Evolutionary conservation across 768 basidiomycete species (phyloP), one percentile per base, ranked within the genome.

Genomic region (Leccinum arenicola): DNA sequence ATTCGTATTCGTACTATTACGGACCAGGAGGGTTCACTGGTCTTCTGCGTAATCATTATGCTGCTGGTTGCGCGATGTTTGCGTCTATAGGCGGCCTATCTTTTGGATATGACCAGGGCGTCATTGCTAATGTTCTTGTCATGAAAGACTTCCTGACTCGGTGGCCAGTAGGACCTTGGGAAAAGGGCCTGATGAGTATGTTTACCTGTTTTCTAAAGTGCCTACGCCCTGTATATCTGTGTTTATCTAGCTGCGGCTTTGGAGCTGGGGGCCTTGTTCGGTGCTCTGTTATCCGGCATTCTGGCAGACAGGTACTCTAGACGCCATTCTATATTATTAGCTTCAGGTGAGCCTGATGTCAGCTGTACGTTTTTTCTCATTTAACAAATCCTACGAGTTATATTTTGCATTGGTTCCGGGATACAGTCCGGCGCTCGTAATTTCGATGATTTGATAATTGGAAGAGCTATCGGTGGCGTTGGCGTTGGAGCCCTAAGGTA

Each of bases 41-140:
- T 10, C 77, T 92, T 15, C 67, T 80, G 50, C 80, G 80, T 61
- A 92, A 91, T 68, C 79, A 77, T 57, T 89, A 86, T 63, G 82
- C 85, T 4, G 71, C 87, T 8, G 74, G 84, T 2, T 91, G 89
- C 60, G 88, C 86, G 4, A 75, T 87, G 51, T 90, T 91, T 62
- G 90, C 87, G 1, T 88, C 86, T 10, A 82, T 92, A 64, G 90
- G 90, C 1, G 89, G 89, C 0, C 68, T 91, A 57, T 84, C 87
- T 14, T 92, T 92, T 70, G 90, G 90, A 9, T 92, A 92, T 67
- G 90, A 91, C 65, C 90, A 92, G 67, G 90, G 90, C 38, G 91
- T 92, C 56, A 91, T 93, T 62, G 88, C 91, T 3, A 93, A 93
- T 69, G 85, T 93, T 14, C 79, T 93, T 12, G 89, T 93, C 12